These are phyloP conservation scores for Tillandsia fasciculata DNA, from an alignment of 176 grass and related monocot species.

Conservation along the genomic window DNA sequence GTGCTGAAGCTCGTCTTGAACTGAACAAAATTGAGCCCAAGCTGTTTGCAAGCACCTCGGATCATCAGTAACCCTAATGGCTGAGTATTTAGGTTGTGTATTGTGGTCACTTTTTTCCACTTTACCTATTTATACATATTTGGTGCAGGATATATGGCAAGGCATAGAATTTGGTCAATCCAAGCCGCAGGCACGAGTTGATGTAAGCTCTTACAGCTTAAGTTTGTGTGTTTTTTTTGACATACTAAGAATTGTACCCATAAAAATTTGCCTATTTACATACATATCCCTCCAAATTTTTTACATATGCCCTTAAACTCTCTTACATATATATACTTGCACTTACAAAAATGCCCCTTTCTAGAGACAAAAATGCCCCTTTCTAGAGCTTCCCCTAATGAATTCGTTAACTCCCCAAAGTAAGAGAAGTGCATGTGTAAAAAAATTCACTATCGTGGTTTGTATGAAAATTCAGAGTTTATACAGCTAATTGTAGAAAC, in stretches of 20 bases:
- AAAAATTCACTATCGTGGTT: no score
- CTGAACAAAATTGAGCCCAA: background rate
- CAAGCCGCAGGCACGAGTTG: constrained; percentile 32
- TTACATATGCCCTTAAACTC: no score
- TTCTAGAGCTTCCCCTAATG: no score
- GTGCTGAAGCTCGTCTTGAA: background rate
- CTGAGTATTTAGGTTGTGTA: background rate
- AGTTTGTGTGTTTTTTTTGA: background rate
- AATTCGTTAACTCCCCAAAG: no score
- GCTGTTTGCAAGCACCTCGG: background rate
- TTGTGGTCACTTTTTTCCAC: background rate
- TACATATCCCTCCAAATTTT: no score
- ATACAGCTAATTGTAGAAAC: no score
- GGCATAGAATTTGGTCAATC: constrained; percentile 37
- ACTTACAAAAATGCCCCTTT: no score
- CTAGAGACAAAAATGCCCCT: no score
- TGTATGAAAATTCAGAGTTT: no score
- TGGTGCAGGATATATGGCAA: constrained; percentile 36
- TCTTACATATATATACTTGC: background rate
- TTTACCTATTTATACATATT: background rate
- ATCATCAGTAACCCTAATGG: background rate
- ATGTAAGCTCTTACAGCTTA: constrained; percentile 16
- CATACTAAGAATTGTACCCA: background rate
- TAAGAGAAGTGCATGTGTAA: background rate
- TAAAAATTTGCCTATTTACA: no score